Evolutionary conservation across 169 alveolate genomes (phyloP).

Genomic region (Plasmodium inui): DNA sequence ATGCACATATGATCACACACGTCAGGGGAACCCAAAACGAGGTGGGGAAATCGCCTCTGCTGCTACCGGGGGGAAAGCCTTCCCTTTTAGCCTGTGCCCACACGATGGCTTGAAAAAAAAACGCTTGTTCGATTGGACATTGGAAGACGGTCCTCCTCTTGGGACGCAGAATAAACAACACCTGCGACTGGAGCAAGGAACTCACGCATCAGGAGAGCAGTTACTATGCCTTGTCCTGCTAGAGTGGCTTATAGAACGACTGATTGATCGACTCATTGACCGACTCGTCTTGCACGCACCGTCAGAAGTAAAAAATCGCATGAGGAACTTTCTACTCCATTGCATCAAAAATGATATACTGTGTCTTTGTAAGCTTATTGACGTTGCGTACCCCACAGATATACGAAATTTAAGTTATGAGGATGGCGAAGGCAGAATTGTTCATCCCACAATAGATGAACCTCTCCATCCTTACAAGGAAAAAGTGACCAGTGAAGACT

Average conservation of each 20-base stretch:
- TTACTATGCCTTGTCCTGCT: neutral
- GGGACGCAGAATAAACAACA: neutral
- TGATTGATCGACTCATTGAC: neutral
- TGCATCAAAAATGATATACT: neutral
- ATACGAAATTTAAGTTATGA: neutral
- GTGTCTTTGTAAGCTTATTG: neutral
- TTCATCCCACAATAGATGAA: neutral
- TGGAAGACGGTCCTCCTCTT: neutral
- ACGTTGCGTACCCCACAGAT: neutral
- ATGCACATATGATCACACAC: neutral
- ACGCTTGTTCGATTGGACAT: neutral
- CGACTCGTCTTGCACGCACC: neutral
- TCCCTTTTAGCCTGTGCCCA: neutral
- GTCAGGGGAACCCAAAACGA: neutral
- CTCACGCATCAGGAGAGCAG: neutral
- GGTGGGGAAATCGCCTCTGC: neutral
- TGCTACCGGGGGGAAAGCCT: neutral
- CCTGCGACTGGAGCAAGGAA: neutral
- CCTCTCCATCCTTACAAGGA: neutral
- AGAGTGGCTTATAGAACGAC: neutral
- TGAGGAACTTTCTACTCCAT: neutral
- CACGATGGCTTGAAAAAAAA: neutral
- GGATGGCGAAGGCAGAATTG: neutral
- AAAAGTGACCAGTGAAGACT: neutral
- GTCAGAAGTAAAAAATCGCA: neutral